Base-by-base conservation (phyloP, 2,329 filamentous ascomycete genomes). In the Nannizziopsis arthrosporioides region DNA sequence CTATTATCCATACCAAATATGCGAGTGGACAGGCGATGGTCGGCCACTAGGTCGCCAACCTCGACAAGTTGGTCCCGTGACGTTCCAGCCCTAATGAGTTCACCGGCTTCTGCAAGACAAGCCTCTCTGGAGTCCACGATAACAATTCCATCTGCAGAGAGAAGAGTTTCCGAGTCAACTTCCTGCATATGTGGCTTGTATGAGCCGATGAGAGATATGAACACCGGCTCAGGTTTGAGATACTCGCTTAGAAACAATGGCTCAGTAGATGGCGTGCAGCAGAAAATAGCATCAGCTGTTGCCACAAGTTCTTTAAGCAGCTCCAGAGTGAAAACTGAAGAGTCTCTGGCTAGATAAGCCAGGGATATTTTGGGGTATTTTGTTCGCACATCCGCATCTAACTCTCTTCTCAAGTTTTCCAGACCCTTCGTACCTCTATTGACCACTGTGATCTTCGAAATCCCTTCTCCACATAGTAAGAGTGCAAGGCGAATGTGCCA, bases 381-480 rank as follows among this genome's bases (percentile, higher is more conserved):
- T 1, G 51, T 41, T 9, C 61, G 61, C 17, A 73, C 46, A 9
- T 66, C 59, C 1, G 45, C 45, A 5, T 68, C 50, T 0, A 66
- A 54, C 2, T 55, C 55, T 1, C 47, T 50, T 44, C 61, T 55
- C 48, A 67, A 55, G 47, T 73, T 64, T 0, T 65, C 60, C 71
- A 83, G 80, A 17, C 81, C 77, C 59, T 81, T 77, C 11, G 71
- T 70, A 2, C 63, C 59, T 10, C 84, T 80, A 57, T 88, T 92
- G 57, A 94, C 79, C 55, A 94, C 79, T 59, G 87, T 82, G 44
- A 95, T 74, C 40, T 79, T 76, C 53, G 78, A 77, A 12, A 73
- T 62, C 8, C 67, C 62, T 0, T 58, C 53, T 0, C 53, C 59
- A 5, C 65, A 55, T 0, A 71, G 56, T 3, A 90, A 74, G 9